These are phyloP conservation scores for Talaromyces sp. DNA, from an alignment of 2,329 filamentous ascomycete genomes.

Conservation along the genomic window DNA sequence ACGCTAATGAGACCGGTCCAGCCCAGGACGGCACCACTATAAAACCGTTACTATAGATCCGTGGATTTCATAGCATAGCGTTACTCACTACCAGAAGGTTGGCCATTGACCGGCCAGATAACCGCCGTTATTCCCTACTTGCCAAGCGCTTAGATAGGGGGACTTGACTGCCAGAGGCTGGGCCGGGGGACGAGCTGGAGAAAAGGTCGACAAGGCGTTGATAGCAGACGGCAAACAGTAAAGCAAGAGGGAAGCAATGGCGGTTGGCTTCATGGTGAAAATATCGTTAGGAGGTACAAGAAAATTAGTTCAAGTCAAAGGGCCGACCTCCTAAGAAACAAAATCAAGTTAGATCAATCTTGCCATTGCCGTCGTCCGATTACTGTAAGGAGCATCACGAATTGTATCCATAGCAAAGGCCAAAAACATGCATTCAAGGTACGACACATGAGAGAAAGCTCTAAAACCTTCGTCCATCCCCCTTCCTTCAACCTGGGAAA, in stretches of 20 bases:
- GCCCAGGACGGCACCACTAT: slow-evolving; percentile 50
- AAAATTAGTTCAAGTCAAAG: neutral
- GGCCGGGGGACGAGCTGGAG: slow-evolving; percentile 59
- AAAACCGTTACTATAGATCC: slow-evolving; percentile 13
- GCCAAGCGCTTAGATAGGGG: slow-evolving; percentile 69
- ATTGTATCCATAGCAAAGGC: neutral
- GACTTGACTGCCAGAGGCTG: slow-evolving; percentile 68
- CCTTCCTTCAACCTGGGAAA: no score
- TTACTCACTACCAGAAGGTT: slow-evolving; percentile 60
- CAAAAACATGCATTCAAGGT: neutral
- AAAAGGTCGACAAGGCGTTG: slow-evolving; percentile 49
- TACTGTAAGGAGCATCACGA: neutral
- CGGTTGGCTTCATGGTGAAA: slow-evolving; percentile 23
- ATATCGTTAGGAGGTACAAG: neutral
- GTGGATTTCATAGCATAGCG: neutral
- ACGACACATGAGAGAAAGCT: neutral
- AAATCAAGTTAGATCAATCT: neutral
- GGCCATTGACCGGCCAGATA: slow-evolving; percentile 65
- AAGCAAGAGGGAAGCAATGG: slow-evolving; percentile 19
- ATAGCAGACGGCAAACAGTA: slow-evolving; percentile 17
- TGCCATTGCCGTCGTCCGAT: neutral
- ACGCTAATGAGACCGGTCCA: slow-evolving; percentile 69
- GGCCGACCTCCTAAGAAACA: neutral
- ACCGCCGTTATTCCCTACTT: slow-evolving; percentile 58
- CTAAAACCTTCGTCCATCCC: neutral